phyloP scores from a whole-genome alignment of 805 yeast genomes.

The Kodamaea fukazawae region DNA sequence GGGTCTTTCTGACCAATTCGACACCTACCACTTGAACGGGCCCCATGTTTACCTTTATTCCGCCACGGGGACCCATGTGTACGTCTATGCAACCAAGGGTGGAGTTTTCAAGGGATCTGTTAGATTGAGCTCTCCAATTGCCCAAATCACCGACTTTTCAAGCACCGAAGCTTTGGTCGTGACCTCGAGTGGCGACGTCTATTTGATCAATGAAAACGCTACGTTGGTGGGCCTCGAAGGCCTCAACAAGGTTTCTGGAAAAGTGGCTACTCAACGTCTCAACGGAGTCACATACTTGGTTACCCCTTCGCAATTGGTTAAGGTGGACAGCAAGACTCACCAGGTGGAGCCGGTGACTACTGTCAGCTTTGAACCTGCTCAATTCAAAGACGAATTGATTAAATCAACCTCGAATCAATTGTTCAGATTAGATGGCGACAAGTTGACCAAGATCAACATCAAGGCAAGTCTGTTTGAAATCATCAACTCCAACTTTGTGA shows the following conservation, averaged over 20 bases:
- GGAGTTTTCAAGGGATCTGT: conserved; percentile 14
- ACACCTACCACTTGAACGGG: conserved; percentile 8
- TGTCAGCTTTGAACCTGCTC: conserved; percentile 1
- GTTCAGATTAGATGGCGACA: conserved; percentile 6
- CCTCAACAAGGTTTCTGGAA: neutral
- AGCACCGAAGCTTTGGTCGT: conserved; percentile 15
- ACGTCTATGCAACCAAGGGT: conserved; percentile 11
- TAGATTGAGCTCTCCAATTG: conserved; percentile 11
- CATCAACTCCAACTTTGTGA: conserved; percentile 10
- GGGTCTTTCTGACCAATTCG: conserved; percentile 8
- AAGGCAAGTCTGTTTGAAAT: conserved; percentile 3
- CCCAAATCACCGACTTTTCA: conserved; percentile 11
- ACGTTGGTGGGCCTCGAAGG: neutral
- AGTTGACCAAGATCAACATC: neutral
- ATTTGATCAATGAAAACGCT: conserved; percentile 5
- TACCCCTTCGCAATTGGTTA: conserved; percentile 8
- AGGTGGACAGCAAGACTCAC: conserved; percentile 8
- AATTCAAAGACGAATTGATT: conserved; percentile 13
- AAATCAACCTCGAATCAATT: conserved; percentile 8
- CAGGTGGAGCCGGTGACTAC: conserved; percentile 1
- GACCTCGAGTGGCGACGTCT: conserved; percentile 13
- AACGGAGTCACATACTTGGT: conserved; percentile 16
- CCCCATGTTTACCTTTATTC: conserved; percentile 17
- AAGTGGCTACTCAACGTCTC: conserved; percentile 8
- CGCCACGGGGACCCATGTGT: conserved; percentile 7